Conservation (phyloP, 768 basidiomycete species). For the Suillus occidentalis region DNA sequence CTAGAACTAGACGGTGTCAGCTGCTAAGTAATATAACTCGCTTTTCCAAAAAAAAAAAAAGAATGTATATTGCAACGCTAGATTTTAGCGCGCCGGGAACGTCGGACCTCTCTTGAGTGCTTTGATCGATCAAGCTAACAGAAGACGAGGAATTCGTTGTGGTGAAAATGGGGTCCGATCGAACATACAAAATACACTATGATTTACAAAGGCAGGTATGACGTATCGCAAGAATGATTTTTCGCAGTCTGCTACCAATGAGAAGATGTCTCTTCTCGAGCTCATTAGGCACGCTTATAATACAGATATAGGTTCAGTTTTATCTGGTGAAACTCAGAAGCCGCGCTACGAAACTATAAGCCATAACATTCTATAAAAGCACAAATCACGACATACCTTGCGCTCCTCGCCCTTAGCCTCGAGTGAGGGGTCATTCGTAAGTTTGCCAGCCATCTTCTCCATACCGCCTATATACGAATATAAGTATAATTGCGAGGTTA, state of each 20-base stretch:
- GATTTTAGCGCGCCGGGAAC: background rate
- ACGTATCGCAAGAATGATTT: background rate
- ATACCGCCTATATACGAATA: background rate
- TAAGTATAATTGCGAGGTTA: background rate
- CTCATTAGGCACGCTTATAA: background rate
- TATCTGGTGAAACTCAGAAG: background rate
- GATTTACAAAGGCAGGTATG: background rate
- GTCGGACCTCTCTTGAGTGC: background rate
- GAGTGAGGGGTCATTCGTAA: background rate
- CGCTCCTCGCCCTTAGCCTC: conserved; percentile 9
- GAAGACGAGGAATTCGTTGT: background rate
- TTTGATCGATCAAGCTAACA: background rate
- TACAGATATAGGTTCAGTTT: background rate
- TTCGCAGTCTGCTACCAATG: background rate
- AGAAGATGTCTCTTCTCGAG: background rate
- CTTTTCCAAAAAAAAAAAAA: too few species aligned
- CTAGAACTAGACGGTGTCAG: background rate
- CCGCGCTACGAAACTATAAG: background rate
- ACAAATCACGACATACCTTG: conserved; percentile 6
- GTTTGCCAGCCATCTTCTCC: conserved; percentile 13
- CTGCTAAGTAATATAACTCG: too few species aligned
- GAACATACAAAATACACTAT: background rate
- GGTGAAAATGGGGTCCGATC: background rate
- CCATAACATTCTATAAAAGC: background rate
- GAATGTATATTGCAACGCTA: too few species aligned